phyloP scores from a whole-genome alignment of 176 grass and related monocot species.

The Oryza brachyantha region DNA sequence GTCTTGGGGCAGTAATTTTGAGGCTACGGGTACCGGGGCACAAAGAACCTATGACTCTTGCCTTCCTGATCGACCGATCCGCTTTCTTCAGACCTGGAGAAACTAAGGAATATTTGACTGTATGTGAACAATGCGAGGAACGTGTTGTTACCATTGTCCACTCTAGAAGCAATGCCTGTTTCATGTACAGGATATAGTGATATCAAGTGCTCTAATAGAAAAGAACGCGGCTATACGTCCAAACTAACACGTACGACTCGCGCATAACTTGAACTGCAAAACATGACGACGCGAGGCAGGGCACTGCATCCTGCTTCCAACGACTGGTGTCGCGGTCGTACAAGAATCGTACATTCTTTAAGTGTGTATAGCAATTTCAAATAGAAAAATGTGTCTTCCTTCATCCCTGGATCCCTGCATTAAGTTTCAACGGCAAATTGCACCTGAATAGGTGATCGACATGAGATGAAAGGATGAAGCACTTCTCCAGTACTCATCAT shows the following conservation, averaged over 20 bases:
- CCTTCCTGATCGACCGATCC: not conserved
- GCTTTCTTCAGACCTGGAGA: not conserved
- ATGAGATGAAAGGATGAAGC: not conserved
- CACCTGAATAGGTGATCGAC: not conserved
- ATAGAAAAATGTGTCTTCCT: not conserved
- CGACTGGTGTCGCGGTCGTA: too few relatives aligned
- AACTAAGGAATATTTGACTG: not conserved
- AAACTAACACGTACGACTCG: too few relatives aligned
- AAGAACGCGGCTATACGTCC: too few relatives aligned
- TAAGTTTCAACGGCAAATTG: not conserved
- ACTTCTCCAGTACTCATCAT: not conserved
- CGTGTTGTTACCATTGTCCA: not conserved
- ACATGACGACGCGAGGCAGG: too few relatives aligned
- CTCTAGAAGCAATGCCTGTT: not conserved
- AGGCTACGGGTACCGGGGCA: not conserved
- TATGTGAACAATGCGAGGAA: not conserved
- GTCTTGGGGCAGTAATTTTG: slow-evolving; percentile 58
- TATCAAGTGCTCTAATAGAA: not conserved
- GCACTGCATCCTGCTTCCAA: too few relatives aligned
- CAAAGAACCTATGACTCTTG: not conserved
- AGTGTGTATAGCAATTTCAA: too few relatives aligned
- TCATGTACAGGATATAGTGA: slow-evolving; percentile 33
- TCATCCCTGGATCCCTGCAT: not conserved
- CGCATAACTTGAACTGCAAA: too few relatives aligned
- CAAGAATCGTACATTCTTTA: too few relatives aligned